These are phyloP conservation scores for Thermothielavioides terrestris DNA, from an alignment of 495 filamentous ascomycete genomes.

Conservation along the genomic window DNA sequence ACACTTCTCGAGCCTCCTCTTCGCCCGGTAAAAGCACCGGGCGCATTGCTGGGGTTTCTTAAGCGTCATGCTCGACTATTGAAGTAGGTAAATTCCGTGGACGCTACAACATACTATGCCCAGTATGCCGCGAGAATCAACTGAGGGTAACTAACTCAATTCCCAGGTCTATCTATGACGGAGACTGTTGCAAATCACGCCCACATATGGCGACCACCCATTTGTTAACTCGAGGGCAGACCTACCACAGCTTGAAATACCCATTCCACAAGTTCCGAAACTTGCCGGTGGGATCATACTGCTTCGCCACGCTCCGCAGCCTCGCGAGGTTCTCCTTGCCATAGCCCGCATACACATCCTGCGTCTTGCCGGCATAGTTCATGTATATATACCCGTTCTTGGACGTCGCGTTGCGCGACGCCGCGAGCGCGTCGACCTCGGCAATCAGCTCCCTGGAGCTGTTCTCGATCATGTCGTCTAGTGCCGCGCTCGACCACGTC, in stretches of 20 bases:
- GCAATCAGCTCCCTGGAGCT: conserved; percentile 24
- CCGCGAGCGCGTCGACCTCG: conserved; percentile 30
- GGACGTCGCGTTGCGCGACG: conserved; percentile 25
- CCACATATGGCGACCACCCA: no score
- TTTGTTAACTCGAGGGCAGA: no score
- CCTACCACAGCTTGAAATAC: conserved; percentile 37
- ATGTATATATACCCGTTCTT: conserved; percentile 50
- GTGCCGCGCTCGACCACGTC: conserved; percentile 7
- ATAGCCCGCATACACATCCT: conserved; percentile 39
- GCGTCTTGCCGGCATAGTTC: conserved; percentile 37
- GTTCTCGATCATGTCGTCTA: conserved; percentile 22
- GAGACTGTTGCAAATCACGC: no score
- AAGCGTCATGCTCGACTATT: no score
- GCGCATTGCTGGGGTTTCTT: no score
- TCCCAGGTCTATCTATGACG: no score
- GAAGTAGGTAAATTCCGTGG: no score
- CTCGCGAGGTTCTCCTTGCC: conserved; percentile 28
- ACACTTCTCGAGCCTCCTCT: no score
- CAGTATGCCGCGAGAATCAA: no score
- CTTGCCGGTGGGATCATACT: conserved; percentile 36
- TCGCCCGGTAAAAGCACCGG: no score
- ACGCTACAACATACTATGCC: no score
- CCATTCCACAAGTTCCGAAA: conserved; percentile 36
- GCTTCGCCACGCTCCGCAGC: conserved; percentile 29
- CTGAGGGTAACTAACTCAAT: no score